phyloP scores from a whole-genome alignment of 352 stramenopile genomes.

The Phytophthora aleatoria region DNA sequence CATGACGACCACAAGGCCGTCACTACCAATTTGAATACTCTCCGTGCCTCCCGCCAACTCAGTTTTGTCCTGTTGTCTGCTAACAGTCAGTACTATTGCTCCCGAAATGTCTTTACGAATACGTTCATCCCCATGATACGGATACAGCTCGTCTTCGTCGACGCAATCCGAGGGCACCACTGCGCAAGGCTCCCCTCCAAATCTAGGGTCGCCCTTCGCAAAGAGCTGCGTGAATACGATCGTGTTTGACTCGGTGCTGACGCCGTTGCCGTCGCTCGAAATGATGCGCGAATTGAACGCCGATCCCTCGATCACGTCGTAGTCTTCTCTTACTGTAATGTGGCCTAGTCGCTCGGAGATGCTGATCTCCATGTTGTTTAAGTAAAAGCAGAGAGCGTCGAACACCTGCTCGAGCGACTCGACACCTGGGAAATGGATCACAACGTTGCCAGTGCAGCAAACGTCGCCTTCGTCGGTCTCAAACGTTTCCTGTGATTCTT shows the following conservation, averaged over 20 bases:
- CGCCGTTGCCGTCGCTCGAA: conserved; percentile 18
- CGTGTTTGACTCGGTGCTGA: conserved; percentile 35
- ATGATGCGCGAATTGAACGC: conserved; percentile 39
- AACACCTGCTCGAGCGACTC: conserved; percentile 40
- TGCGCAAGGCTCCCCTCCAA: conserved; percentile 25
- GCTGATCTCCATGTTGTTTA: conserved; percentile 53
- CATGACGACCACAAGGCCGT: conserved; percentile 20
- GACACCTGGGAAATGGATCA: conserved; percentile 38
- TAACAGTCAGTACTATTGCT: conserved; percentile 28
- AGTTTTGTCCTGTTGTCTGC: conserved; percentile 6
- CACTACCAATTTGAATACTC: no score
- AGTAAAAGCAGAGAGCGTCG: conserved; percentile 40
- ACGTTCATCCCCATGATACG: conserved; percentile 22
- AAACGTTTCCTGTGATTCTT: conserved; percentile 26
- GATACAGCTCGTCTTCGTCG: conserved; percentile 36
- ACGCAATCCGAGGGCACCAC: conserved; percentile 36
- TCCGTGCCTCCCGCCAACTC: no score
- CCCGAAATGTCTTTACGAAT: conserved; percentile 44
- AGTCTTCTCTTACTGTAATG: conserved; percentile 29
- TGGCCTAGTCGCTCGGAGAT: conserved; percentile 37
- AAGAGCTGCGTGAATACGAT: conserved; percentile 30
- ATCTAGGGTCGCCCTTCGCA: conserved; percentile 5
- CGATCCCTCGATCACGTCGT: conserved; percentile 22
- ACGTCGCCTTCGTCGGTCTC: conserved; percentile 36
- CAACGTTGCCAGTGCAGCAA: conserved; percentile 22